Evolutionary conservation across 495 filamentous ascomycete species (phyloP).

Genomic region (Clavariopsis aquatica): DNA sequence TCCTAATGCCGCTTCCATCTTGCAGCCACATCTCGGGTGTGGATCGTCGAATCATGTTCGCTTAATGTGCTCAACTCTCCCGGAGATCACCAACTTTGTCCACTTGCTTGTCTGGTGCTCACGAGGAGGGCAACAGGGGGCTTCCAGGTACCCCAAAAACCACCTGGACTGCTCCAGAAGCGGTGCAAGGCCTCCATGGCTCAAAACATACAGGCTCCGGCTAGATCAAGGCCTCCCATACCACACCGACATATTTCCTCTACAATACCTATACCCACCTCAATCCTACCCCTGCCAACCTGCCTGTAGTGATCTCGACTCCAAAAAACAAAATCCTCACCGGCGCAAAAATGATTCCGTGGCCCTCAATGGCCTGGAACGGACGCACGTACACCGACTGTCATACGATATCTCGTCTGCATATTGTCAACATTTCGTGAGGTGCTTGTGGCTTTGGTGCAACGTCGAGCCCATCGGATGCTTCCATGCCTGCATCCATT

Average conservation of each 20-base stretch:
- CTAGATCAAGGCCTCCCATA: not conserved
- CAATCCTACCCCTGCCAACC: not conserved
- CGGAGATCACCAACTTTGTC: not conserved
- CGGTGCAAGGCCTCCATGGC: not conserved
- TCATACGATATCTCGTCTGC: constrained; percentile 11
- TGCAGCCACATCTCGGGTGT: not conserved
- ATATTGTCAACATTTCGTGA: not conserved
- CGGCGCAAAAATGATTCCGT: not conserved
- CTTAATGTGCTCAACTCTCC: not conserved
- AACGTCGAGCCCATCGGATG: not conserved
- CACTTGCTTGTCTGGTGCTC: not conserved
- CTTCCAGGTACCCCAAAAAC: no score
- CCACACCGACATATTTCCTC: not conserved
- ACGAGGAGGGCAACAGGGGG: not conserved
- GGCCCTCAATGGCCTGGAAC: not conserved
- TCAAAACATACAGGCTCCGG: not conserved
- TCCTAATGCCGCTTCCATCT: not conserved
- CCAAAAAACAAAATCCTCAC: not conserved
- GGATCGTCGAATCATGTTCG: not conserved
- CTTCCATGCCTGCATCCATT: not conserved
- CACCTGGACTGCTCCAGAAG: not conserved
- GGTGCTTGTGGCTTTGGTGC: constrained; percentile 5
- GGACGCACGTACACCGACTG: not conserved
- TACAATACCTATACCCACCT: not conserved
- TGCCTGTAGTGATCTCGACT: not conserved